Evolutionary conservation across 139 green algal species (phyloP).

Genomic region (Ettlia oleoabundans): DNA sequence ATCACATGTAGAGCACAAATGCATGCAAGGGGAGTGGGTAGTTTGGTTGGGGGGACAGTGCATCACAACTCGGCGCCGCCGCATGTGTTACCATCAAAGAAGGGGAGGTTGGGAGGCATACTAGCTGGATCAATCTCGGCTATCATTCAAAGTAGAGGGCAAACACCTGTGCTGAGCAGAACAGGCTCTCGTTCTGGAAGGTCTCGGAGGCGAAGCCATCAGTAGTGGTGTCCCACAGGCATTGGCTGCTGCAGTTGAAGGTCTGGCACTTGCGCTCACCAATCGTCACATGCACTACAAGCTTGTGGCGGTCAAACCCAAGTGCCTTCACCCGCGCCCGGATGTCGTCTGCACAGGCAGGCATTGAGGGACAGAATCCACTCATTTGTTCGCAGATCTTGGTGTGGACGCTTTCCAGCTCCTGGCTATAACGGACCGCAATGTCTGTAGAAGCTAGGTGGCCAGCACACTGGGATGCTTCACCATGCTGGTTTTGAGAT

Average conservation of each 20-base stretch:
- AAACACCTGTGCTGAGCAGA: constrained; percentile 78
- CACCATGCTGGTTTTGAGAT: too few species aligned
- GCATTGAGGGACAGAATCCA: too few species aligned
- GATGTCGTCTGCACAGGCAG: constrained; percentile 46
- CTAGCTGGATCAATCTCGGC: too few species aligned
- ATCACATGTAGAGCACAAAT: too few species aligned
- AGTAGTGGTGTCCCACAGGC: constrained; percentile 83
- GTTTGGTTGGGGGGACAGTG: background rate
- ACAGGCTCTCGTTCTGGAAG: constrained; percentile 83
- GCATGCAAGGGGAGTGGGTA: too few species aligned
- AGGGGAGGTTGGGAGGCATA: too few species aligned
- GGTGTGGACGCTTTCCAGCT: too few species aligned
- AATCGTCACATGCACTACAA: constrained; percentile 78
- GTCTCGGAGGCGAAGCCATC: constrained; percentile 80
- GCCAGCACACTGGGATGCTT: too few species aligned
- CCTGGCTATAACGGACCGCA: too few species aligned
- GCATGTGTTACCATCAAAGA: too few species aligned
- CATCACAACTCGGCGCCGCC: background rate
- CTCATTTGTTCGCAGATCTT: too few species aligned
- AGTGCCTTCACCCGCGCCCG: constrained; percentile 78
- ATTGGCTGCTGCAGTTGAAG: constrained; percentile 80
- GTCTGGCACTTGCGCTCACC: constrained; percentile 86
- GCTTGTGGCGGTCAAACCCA: constrained; percentile 87
- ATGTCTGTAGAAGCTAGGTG: too few species aligned
- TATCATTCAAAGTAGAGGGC: constrained; percentile 86